Percentiles rank a stretch among this genome's conserved stretches.
phyloP scores from a whole-genome alignment of 768 basidiomycete genomes.

The Rhodotorula sphaerocarpa region DNA sequence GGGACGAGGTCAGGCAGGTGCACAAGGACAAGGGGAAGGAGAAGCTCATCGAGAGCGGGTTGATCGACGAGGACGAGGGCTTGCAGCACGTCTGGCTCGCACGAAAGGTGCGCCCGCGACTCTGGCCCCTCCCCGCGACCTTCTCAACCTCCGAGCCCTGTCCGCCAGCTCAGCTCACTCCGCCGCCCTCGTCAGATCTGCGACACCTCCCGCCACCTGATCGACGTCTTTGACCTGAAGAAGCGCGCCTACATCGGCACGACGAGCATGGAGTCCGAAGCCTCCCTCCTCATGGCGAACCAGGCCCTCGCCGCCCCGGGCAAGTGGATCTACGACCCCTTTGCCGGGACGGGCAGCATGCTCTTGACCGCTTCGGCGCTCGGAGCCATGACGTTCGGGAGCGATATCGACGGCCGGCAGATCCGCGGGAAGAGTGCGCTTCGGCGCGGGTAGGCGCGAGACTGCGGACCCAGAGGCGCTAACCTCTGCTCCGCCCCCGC shows the following conservation, averaged over 20 bases:
- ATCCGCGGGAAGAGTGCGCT: constrained; percentile 80
- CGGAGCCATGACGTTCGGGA: constrained; percentile 77
- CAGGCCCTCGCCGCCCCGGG: constrained; percentile 87
- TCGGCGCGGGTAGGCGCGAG: background rate
- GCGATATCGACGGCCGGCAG: constrained; percentile 94
- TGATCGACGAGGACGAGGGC: constrained; percentile 2
- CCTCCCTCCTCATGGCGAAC: constrained; percentile 91
- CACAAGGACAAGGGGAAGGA: constrained; percentile 46
- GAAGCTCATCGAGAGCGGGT: background rate
- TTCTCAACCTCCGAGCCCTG: background rate
- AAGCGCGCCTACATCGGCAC: constrained; percentile 85
- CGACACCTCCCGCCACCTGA: constrained; percentile 50
- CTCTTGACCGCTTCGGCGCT: constrained; percentile 67
- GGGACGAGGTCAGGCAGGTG: constrained; percentile 17
- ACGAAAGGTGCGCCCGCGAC: constrained; percentile 61
- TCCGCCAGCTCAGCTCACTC: no score
- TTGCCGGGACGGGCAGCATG: constrained; percentile 50
- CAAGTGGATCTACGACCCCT: constrained; percentile 89
- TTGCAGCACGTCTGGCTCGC: constrained; percentile 63
- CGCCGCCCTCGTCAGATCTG: no score
- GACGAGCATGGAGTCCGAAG: constrained; percentile 95
- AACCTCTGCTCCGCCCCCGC: background rate
- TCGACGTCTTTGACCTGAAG: constrained; percentile 73
- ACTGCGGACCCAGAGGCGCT: background rate
- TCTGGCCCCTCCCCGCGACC: no score